A percentile compares a stretch with the other conserved stretches of the same genome.
These are phyloP conservation scores for Zoysia japonica DNA, from an alignment of 176 grass and related monocot genomes.

Conservation along the genomic window DNA sequence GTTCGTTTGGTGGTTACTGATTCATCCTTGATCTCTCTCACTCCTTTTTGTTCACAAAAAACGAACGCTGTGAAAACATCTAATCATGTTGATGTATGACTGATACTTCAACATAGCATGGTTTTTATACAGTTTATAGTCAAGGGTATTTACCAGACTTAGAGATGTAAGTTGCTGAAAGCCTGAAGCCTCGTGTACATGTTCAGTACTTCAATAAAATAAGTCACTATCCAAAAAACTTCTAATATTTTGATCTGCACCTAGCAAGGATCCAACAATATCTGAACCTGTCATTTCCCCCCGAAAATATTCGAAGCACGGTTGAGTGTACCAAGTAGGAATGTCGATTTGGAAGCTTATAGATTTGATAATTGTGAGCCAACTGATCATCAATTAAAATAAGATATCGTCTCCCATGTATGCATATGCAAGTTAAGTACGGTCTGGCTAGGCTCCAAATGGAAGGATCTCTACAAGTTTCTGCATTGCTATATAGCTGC, in stretches of 20 bases:
- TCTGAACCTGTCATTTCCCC: constrained; percentile 44
- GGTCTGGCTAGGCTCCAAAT: constrained; percentile 42
- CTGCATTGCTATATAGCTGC: too few relatives aligned
- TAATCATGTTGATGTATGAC: neutral
- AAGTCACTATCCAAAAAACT: constrained; percentile 17
- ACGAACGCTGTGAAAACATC: neutral
- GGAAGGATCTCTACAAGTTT: constrained; percentile 38
- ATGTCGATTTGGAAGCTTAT: neutral
- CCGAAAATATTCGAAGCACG: constrained; percentile 21
- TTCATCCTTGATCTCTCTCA: neutral
- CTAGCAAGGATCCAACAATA: constrained; percentile 9
- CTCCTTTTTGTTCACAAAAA: neutral
- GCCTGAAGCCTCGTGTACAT: neutral
- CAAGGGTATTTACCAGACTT: neutral
- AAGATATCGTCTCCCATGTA: constrained; percentile 1
- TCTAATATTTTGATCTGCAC: constrained; percentile 29
- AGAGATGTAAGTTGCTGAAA: neutral
- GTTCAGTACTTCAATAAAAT: constrained; percentile 4
- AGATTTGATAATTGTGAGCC: constrained; percentile 20
- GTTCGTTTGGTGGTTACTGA: neutral
- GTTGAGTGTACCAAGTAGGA: neutral
- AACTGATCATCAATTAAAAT: neutral
- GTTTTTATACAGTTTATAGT: neutral
- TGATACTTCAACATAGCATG: neutral
- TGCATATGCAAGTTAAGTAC: constrained; percentile 36